Conservation (phyloP, 2,329 filamentous ascomycete species). For the Chrysosporium keratinophilum region DNA sequence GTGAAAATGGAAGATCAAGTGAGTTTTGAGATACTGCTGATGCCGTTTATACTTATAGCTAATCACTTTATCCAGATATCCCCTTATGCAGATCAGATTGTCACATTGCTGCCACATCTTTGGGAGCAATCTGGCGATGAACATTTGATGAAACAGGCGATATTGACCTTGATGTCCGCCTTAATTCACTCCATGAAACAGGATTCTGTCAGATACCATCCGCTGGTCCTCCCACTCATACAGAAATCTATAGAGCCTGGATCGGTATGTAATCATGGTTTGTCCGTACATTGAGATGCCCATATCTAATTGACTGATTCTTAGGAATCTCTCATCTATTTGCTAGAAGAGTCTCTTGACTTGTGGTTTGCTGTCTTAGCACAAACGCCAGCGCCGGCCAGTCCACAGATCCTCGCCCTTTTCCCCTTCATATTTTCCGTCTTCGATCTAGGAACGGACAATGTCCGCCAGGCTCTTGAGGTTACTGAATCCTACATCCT, state of each 20-base stretch:
- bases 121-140: constrained; percentile 82
- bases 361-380: constrained; percentile 69
- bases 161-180: constrained; percentile 73
- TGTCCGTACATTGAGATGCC: not conserved
- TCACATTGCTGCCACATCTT: constrained; percentile 65
- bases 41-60: constrained; percentile 68
- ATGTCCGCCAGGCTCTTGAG: constrained; percentile 50
- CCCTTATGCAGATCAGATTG: constrained; percentile 65
- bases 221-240: constrained; percentile 71
- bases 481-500: constrained; percentile 62
- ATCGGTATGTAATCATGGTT: constrained; percentile 43
- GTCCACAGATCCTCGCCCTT: constrained; percentile 52
- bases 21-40: constrained; percentile 40
- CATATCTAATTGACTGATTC: constrained; percentile 6
- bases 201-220: constrained; percentile 66
- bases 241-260: constrained; percentile 65
- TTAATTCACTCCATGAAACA: constrained; percentile 77
- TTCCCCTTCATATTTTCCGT: constrained; percentile 55
- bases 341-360: constrained; percentile 85
- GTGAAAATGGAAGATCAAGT: constrained; percentile 67
- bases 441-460: constrained; percentile 55
- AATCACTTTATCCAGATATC: constrained; percentile 52
- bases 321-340: constrained; percentile 58
- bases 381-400: constrained; percentile 52
- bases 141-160: constrained; percentile 86